Evolutionary conservation across 495 filamentous ascomycete species (phyloP), one percentile per base, ranked within the genome.

Genomic region (Lophiostoma macrostomum): DNA sequence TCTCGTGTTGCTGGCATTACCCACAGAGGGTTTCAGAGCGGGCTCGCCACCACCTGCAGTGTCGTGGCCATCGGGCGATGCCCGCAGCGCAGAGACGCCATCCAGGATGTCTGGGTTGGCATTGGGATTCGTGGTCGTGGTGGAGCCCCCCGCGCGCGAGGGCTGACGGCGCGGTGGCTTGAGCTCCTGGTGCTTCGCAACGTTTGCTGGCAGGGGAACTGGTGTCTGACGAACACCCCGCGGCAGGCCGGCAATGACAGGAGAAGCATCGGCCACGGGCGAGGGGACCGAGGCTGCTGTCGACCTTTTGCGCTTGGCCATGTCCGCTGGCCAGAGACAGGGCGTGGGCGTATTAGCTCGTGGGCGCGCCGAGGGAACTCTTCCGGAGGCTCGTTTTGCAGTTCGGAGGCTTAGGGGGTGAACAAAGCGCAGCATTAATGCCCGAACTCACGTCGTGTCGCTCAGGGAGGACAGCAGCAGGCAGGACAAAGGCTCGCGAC

Each of bases 251-350:
- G 37, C n/a, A n/a, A n/a, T 8, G 38, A 29, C 4, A 24, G 27
- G 29, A 8, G 36, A 36, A 28, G 27, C 24, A 4, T 37, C 50
- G 22, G 40, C 16, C 13, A 27, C n/a, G n/a, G n/a, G 8, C 10
- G 42, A 22, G 23, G 44, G 12, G 14, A 39, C 45, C 14, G 50
- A 31, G 49, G 60, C 42, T 32, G 29, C 19, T n/a, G 53, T 41
- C n/a, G 60, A 56, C 35, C 55, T 37, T 42, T 63, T 63, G 32
- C 60, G 60, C 49, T 58, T 58, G 43, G 60, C 60, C 60, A 63
- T 62, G 25, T 25, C n/a, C 22, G 31, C 23, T 31, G 39, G 36
- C 41, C 25, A 56, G 30, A 37, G 37, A 29, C 20, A 16, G 30
- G 28, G 16, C 11, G 10, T 23, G 45, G 18, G 22, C 19, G 30